Evolutionary conservation across 805 yeast genomes (phyloP).

Genomic region (Cyberlindnera lachancei): DNA sequence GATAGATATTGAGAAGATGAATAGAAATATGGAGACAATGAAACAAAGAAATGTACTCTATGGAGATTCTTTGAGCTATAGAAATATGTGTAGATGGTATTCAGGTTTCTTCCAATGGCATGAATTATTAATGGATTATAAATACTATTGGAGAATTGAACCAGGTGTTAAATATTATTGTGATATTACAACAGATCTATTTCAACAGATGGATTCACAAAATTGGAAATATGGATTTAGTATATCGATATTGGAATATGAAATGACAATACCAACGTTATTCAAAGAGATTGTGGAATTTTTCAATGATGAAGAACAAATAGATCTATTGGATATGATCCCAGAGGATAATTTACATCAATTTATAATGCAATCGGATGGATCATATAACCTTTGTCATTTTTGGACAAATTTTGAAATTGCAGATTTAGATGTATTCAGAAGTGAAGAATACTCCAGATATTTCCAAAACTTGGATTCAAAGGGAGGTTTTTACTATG

Average conservation of each 20-base stretch:
- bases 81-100: conserved; percentile 88
- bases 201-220: conserved; percentile 50
- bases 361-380: conserved; percentile 59
- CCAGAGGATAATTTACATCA: conserved; percentile 56
- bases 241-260: conserved; percentile 66
- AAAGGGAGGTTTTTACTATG: conserved; percentile 81
- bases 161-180: conserved; percentile 71
- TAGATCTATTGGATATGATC: conserved; percentile 20
- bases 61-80: conserved; percentile 68
- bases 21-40: conserved; percentile 44
- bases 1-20: conserved; percentile 58
- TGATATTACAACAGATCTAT: conserved; percentile 53
- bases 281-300: conserved; percentile 54
- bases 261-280: conserved; percentile 25
- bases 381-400: conserved; percentile 78
- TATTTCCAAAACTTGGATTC: conserved; percentile 67
- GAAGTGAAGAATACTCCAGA: conserved; percentile 58
- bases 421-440: conserved; percentile 69
- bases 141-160: conserved; percentile 92
- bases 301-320: conserved; percentile 1
- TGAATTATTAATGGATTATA: conserved; percentile 56
- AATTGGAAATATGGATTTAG: conserved; percentile 68
- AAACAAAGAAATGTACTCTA: conserved; percentile 43
- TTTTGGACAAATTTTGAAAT: conserved; percentile 91
- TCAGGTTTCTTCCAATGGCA: conserved; percentile 80